Conservation (phyloP, 1,139 yeast species). For the Geotrichum siamense region DNA sequence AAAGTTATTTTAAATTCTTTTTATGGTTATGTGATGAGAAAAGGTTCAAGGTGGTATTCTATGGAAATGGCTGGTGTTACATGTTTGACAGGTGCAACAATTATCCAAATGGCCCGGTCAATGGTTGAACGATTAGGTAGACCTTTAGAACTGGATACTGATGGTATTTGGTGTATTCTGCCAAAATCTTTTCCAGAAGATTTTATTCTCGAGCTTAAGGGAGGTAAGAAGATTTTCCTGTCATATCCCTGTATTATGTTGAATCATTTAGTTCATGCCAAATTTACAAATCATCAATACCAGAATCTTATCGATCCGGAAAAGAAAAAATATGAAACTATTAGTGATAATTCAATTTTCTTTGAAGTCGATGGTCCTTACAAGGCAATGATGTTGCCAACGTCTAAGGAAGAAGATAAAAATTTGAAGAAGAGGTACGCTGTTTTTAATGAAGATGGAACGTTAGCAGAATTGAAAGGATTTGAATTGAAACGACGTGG, state of each 20-base stretch:
- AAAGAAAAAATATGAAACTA: slow-evolving; percentile 61
- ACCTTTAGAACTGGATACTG: slow-evolving; percentile 94
- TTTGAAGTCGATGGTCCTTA: slow-evolving; percentile 99
- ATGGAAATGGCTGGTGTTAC: slow-evolving; percentile 99
- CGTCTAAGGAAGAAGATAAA: slow-evolving; percentile 96
- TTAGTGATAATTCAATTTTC: slow-evolving; percentile 88
- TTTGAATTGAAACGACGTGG: slow-evolving; percentile 97
- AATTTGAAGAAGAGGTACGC: slow-evolving; percentile 96
- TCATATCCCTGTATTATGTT: slow-evolving; percentile 97
- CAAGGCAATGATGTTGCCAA: slow-evolving; percentile 93
- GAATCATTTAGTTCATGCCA: slow-evolving; percentile 84
- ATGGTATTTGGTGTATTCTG: slow-evolving; percentile 98
- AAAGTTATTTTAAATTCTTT: slow-evolving; percentile 94
- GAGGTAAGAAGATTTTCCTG: slow-evolving; percentile 69
- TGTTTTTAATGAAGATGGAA: slow-evolving; percentile 90
- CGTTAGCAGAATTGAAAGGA: slow-evolving; percentile 92
- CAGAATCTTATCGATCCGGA: slow-evolving; percentile 74
- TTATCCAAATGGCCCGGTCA: slow-evolving; percentile 92
- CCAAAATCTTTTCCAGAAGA: slow-evolving; percentile 93
- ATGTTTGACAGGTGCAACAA: slow-evolving; percentile 94
- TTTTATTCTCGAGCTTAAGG: slow-evolving; percentile 57
- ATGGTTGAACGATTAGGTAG: slow-evolving; percentile 93
- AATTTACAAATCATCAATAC: slow-evolving; percentile 90
- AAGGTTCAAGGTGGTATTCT: slow-evolving; percentile 98
- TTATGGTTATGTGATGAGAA: slow-evolving; percentile 98